Conservation (phyloP, 2,329 filamentous ascomycete species). For the Xylariaceae sp. region DNA sequence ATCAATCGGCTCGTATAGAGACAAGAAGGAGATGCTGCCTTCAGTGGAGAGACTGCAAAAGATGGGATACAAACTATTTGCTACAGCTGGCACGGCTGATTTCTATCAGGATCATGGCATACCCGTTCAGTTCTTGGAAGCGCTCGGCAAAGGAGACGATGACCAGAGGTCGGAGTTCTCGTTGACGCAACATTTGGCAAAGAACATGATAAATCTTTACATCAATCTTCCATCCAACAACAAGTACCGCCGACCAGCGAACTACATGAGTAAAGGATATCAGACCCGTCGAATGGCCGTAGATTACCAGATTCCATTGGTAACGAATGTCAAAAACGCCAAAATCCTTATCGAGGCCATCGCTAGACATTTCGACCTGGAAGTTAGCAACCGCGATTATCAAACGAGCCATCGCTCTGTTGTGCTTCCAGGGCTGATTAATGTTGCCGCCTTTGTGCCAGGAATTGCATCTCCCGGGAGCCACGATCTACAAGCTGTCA, state of each 20-base stretch:
- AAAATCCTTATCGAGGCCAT: conserved; percentile 96
- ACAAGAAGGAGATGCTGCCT: conserved; percentile 95
- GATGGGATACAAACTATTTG: conserved; percentile 92
- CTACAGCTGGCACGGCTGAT: conserved; percentile 92
- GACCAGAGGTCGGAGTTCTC: conserved; percentile 95
- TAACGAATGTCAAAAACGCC: conserved; percentile 98
- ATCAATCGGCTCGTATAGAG: conserved; percentile 95
- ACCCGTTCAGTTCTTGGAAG: conserved; percentile 88
- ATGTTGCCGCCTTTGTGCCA: conserved; percentile 75
- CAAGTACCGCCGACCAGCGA: conserved; percentile 91
- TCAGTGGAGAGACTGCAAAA: conserved; percentile 85
- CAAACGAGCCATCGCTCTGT: conserved; percentile 82
- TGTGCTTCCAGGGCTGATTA: conserved; percentile 70
- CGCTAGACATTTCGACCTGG: conserved; percentile 79
- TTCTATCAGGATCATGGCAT: conserved; percentile 92
- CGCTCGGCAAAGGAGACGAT: conserved; percentile 71
- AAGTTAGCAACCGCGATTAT: conserved; percentile 79
- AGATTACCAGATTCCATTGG: conserved; percentile 91
- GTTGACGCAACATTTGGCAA: conserved; percentile 90
- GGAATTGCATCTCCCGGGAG: conserved; percentile 62
- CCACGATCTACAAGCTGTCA: conserved; percentile 64
- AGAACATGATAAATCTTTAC: conserved; percentile 97
- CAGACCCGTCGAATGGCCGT: conserved; percentile 96
- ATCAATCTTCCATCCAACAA: conserved; percentile 99
- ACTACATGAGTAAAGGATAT: conserved; percentile 98